phyloP scores from a whole-genome alignment of 176 grass and related monocot species.

The Guadua angustifolia region DNA sequence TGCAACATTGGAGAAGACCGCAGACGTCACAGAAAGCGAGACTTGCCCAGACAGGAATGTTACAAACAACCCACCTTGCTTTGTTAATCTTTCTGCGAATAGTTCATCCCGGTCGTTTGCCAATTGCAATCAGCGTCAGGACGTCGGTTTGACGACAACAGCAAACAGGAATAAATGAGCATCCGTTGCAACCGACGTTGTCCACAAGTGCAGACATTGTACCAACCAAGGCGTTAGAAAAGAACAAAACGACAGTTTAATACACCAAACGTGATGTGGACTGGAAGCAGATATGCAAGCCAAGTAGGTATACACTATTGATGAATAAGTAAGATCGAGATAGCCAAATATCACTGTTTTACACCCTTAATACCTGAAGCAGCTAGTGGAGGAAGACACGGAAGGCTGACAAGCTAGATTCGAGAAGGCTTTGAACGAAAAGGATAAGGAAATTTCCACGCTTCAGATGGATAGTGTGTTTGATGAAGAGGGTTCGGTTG shows the following conservation, averaged over 20 bases:
- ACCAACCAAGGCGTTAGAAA: slow-evolving; percentile 40
- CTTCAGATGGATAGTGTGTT: slow-evolving; percentile 32
- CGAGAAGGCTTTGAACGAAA: not conserved
- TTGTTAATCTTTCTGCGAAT: not conserved
- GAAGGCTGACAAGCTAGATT: slow-evolving; percentile 25
- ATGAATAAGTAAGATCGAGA: slow-evolving; percentile 32
- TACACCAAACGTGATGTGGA: slow-evolving; percentile 37
- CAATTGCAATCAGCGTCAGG: slow-evolving; percentile 22
- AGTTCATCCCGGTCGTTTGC: not conserved
- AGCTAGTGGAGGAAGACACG: slow-evolving; percentile 3
- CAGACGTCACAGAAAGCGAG: not conserved
- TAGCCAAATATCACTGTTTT: slow-evolving; percentile 29
- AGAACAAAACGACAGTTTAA: slow-evolving; percentile 37
- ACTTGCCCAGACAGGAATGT: not conserved
- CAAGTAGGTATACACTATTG: slow-evolving; percentile 50
- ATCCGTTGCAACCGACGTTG: slow-evolving; percentile 33
- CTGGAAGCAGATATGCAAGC: slow-evolving; percentile 37
- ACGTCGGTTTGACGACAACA: not conserved
- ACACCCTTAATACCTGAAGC: slow-evolving; percentile 30
- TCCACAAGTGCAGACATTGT: slow-evolving; percentile 5
- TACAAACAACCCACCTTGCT: too few species aligned
- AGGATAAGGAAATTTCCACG: slow-evolving; percentile 14
- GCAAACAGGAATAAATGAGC: slow-evolving; percentile 21
- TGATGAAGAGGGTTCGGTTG: not conserved
- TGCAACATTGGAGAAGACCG: not conserved